Conservation (phyloP, 2,329 filamentous ascomycete species). For the Drechslerella dactyloides region DNA sequence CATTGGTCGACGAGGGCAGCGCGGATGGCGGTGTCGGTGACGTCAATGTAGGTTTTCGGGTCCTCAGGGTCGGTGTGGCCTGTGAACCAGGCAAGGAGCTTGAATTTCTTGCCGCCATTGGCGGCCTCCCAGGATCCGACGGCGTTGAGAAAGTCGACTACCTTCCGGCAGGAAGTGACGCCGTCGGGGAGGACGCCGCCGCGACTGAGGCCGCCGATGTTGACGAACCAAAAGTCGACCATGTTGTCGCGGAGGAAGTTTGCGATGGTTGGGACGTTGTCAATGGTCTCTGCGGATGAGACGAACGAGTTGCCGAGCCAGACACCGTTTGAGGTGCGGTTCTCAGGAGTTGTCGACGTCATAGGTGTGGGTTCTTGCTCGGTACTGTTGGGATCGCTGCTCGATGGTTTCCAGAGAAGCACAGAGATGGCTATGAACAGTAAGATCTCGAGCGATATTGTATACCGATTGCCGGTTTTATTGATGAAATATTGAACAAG, state of each 20-base stretch:
- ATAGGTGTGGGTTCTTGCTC: no score
- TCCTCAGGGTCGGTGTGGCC: neutral
- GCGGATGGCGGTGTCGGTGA: neutral
- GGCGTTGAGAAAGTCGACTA: neutral
- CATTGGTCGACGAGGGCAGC: neutral
- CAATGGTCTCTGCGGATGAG: neutral
- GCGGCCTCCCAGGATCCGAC: neutral
- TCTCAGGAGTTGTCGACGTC: no score
- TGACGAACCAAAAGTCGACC: neutral
- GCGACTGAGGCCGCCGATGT: neutral
- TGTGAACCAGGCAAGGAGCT: neutral
- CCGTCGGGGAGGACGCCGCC: neutral
- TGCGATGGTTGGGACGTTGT: neutral
- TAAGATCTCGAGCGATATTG: no score
- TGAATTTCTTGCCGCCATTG: constrained; percentile 6
- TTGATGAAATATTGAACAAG: no score
- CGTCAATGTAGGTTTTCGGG: neutral
- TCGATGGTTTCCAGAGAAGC: no score
- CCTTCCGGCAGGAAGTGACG: neutral
- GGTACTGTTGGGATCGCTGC: no score
- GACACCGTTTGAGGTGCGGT: constrained; percentile 1
- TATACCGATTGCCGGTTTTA: no score
- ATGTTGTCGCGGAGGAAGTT: neutral
- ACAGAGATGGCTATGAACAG: no score
- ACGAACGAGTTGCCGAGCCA: constrained; percentile 2